Conservation (phyloP, 2,329 filamentous ascomycete genomes). For the Sphaerulina vaccinii region DNA sequence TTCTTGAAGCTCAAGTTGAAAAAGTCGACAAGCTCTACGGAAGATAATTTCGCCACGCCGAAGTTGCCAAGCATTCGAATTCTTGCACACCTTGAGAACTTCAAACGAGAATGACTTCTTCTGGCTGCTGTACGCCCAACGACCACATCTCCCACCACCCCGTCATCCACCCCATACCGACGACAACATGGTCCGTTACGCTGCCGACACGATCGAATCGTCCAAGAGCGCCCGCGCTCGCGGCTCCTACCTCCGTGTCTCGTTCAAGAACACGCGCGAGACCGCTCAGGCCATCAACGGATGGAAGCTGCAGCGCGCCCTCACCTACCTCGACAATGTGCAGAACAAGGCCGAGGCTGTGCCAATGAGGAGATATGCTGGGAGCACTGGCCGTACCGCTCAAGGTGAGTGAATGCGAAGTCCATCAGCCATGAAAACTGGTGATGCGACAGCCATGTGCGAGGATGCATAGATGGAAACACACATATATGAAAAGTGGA, state of each 20-base stretch:
- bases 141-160: constrained; percentile 24
- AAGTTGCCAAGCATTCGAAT: too few relatives aligned
- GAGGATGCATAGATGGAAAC: constrained; percentile 38
- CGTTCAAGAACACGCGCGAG: constrained; percentile 99
- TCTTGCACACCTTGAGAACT: neutral
- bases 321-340: constrained; percentile 98
- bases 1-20: neutral
- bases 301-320: constrained; percentile 93
- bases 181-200: constrained; percentile 70
- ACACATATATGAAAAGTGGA: constrained; percentile 9
- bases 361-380: constrained; percentile 96
- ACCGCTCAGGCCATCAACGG: constrained; percentile 99
- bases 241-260: constrained; percentile 97
- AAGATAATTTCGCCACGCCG: constrained; percentile 8
- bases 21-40: neutral
- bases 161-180: neutral
- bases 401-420: constrained; percentile 96
- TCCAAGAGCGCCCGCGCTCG: constrained; percentile 96
- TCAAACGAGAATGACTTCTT: neutral
- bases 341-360: constrained; percentile 95
- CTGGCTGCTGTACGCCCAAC: constrained; percentile 21
- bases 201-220: constrained; percentile 80
- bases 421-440: constrained; percentile 35
- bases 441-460: constrained; percentile 36
- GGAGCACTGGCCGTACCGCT: constrained; percentile 89